Evolutionary conservation across 257 asterid genomes (phyloP), one percentile per base, ranked within the genome.

Genomic region (Lycium ferocissimum): DNA sequence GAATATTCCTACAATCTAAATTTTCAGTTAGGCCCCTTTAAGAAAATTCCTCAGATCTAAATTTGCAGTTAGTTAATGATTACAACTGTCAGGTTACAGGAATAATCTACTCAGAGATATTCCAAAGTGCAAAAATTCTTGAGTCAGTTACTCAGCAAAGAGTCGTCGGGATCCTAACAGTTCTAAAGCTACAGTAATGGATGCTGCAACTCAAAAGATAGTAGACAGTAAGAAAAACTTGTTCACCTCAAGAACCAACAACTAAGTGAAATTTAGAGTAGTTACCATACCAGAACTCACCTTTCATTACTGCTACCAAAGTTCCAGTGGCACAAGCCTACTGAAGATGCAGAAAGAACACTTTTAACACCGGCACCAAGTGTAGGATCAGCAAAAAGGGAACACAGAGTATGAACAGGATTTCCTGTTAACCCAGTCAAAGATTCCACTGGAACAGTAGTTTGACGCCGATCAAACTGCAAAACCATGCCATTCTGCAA

Each of bases 391-490:
- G 90, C 84, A 84, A 93, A 81, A 88, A 93, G 91, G 72, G 97
- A 89, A 86, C 87, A 86, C 33, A 97, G 62, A 17, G 98, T 86
- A 85, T 97, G 99, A 86, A 95, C 85, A 65, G 95, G 96, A 83
- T 92, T 92, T 86, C 83, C 82, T 5, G 97, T 89, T 85, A 90
- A 87, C 67, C 98, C 97, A 66, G 83, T 72, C 84, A 89, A 62
- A 83, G 96, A 91, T 90, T 93, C 93, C 86, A 95, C 94, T n/a
- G 90, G 95, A 73, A 85, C 84, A 82, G n/a, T 45, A 67, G 98
- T 94, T 80, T 93, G 88, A 43, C 98, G 99, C 86, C 87, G 88
- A 90, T 97, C 99, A 84, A 97, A 95, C 87, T 95, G 96, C 92
- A 95, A 83, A 63, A 94, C 90, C 84, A 89, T 87, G 79, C 98